Evolutionary conservation across 2,329 filamentous ascomycete genomes (phyloP), one percentile per base, ranked within the genome.

Genomic region (Phaeophleospora eucalypticola): DNA sequence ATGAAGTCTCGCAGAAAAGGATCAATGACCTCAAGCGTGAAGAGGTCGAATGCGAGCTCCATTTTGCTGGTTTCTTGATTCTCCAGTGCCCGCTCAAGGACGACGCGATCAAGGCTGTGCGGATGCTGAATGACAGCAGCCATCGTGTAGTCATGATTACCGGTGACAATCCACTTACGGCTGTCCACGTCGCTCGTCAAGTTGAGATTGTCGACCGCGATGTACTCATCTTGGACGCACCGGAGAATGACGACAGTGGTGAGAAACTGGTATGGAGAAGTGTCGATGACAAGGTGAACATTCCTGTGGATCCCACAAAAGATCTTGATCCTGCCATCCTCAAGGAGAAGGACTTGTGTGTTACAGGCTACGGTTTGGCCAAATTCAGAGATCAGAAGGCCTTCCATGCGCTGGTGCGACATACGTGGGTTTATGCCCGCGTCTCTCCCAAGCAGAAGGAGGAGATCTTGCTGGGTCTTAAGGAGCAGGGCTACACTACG

Each of bases 81-180:
- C 76, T 98, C 21, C 91, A 96, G 68, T 96, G 89, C 62, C 93
- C 93, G 4, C 77, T 98, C 47, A 98, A 98, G 72, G 90, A 95
- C 19, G 93, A 98, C 67, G 93, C 93, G 38, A 87, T 94, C 71
- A 84, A 93, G 66, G 84, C 93, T 33, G 88, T 98, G 34, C 88
- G 86, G 56, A 96, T 97, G 89, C 79, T 98, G 59, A 98, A 96
- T 65, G 93, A 98, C 74, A 97, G 91, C 70, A 97, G 90, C 71
- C 93, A 98, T 69, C 88, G 93, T 59, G 89, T 95, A 38, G 87
- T 98, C 59, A 98, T 98, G 93, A 98, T 98, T 57, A 98, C 93
- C 50, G 93, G 93, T 65, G 93, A 98, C 68, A 98, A 98, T 67
- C 91, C 93, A 10, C 78, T 98, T 43, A 98, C 93, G 34, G 93